Evolutionary conservation across 1,284 basidiomycete genomes (phyloP).

Genomic region (Irpex lacteus): DNA sequence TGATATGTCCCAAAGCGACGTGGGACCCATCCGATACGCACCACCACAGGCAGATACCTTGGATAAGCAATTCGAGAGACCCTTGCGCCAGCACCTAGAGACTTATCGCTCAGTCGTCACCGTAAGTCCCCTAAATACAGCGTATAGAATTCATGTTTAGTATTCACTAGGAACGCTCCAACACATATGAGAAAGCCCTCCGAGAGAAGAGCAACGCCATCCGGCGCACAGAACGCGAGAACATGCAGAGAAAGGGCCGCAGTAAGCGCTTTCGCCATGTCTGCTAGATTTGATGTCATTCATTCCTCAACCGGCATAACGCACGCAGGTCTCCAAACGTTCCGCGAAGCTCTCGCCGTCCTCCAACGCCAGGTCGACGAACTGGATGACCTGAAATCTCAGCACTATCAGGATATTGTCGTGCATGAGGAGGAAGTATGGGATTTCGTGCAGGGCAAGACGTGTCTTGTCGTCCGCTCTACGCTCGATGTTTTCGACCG

Average conservation of each 20-base stretch:
- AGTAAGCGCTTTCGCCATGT: conserved; percentile 42
- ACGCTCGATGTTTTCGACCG: conserved; percentile 82
- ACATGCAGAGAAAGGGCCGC: conserved; percentile 81
- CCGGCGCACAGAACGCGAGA: conserved; percentile 85
- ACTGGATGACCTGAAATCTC: conserved; percentile 75
- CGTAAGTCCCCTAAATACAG: conserved; percentile 39
- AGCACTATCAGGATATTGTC: conserved; percentile 85
- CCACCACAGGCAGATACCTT: conserved; percentile 70
- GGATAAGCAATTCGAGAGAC: conserved; percentile 89
- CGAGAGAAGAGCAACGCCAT: conserved; percentile 84
- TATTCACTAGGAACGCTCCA: conserved; percentile 64
- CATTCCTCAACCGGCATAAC: background rate
- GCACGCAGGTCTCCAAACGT: conserved; percentile 73
- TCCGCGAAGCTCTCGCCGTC: conserved; percentile 79
- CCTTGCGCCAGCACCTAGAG: conserved; percentile 81
- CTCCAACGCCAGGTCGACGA: conserved; percentile 90
- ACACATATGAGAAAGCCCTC: conserved; percentile 75
- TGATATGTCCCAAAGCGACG: background rate
- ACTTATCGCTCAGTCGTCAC: conserved; percentile 74
- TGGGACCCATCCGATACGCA: background rate
- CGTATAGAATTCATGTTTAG: background rate
- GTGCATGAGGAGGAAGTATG: conserved; percentile 94
- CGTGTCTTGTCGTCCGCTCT: conserved; percentile 74
- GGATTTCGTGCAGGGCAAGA: conserved; percentile 85
- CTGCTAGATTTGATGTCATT: background rate